phyloP scores from a whole-genome alignment of 2,329 filamentous ascomycete genomes.

The Trichoderma simmonsii region DNA sequence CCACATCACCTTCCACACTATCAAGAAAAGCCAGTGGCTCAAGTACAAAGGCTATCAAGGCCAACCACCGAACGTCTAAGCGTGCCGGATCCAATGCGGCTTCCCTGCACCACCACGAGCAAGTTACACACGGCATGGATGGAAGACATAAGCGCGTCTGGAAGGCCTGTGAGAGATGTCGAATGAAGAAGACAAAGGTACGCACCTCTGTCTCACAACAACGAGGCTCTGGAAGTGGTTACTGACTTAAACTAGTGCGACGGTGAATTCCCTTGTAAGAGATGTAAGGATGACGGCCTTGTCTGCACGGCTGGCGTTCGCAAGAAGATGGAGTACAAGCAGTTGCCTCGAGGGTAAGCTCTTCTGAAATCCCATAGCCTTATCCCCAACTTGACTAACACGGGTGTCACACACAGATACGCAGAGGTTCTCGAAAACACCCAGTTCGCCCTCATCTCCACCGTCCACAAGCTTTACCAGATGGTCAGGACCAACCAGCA shows the following conservation, averaged over 20 bases:
- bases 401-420: slow-evolving; percentile 42
- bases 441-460: slow-evolving; percentile 61
- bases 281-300: slow-evolving; percentile 63
- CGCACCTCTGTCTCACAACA: not conserved
- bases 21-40: slow-evolving; percentile 40
- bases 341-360: slow-evolving; percentile 59
- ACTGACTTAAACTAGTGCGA: slow-evolving; percentile 50
- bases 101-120: slow-evolving; percentile 38
- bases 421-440: slow-evolving; percentile 64
- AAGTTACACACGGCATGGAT: slow-evolving; percentile 42
- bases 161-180: slow-evolving; percentile 65
- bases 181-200: slow-evolving; percentile 70
- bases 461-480: slow-evolving; percentile 62
- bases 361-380: not conserved
- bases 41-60: slow-evolving; percentile 47
- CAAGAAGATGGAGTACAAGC: slow-evolving; percentile 68
- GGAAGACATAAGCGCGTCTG: slow-evolving; percentile 62
- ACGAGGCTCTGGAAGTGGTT: not conserved
- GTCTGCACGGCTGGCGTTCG: slow-evolving; percentile 61
- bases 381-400: not conserved
- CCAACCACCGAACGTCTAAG: slow-evolving; percentile 50
- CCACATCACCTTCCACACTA: slow-evolving; percentile 26
- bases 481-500: slow-evolving; percentile 58
- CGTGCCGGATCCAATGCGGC: slow-evolving; percentile 42
- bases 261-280: slow-evolving; percentile 63